A percentile compares a stretch with the other conserved stretches of the same genome.
These are phyloP conservation scores for Starmerella kuoi DNA, from an alignment of 805 yeast species.

Conservation along the genomic window DNA sequence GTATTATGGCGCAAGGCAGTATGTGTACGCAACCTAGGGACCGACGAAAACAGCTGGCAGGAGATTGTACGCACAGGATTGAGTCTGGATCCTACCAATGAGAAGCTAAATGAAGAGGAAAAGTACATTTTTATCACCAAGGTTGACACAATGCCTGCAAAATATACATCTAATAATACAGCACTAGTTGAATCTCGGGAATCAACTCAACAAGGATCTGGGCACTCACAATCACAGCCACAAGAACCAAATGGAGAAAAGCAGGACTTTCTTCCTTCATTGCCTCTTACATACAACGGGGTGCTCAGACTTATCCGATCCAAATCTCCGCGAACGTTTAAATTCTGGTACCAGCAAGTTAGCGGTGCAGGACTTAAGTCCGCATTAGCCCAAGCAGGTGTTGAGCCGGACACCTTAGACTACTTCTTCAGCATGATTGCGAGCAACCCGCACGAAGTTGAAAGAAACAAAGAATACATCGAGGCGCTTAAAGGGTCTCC, in stretches of 20 bases:
- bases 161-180: neutral
- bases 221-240: neutral
- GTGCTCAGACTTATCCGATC: conserved; percentile 16
- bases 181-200: no score
- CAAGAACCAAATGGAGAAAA: neutral
- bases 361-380: conserved; percentile 10
- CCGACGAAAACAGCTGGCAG: conserved; percentile 7
- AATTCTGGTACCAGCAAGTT: conserved; percentile 17
- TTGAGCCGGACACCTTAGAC: conserved; percentile 23
- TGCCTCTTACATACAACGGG: conserved; percentile 20
- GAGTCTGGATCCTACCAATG: conserved; percentile 17
- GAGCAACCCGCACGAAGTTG: conserved; percentile 8
- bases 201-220: no score
- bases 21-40: conserved; percentile 14
- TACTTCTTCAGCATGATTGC: conserved; percentile 15
- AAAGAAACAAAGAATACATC: conserved; percentile 12
- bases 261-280: conserved; percentile 10
- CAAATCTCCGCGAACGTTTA: conserved; percentile 8
- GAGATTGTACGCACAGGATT: conserved; percentile 15
- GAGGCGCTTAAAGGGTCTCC: conserved; percentile 15
- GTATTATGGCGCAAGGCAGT: conserved; percentile 19
- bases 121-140: conserved; percentile 8
- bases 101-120: conserved; percentile 13
- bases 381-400: conserved; percentile 18
- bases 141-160: conserved; percentile 10